phyloP scores from a whole-genome alignment of 768 basidiomycete species.

The Cyclocybe aegerita region DNA sequence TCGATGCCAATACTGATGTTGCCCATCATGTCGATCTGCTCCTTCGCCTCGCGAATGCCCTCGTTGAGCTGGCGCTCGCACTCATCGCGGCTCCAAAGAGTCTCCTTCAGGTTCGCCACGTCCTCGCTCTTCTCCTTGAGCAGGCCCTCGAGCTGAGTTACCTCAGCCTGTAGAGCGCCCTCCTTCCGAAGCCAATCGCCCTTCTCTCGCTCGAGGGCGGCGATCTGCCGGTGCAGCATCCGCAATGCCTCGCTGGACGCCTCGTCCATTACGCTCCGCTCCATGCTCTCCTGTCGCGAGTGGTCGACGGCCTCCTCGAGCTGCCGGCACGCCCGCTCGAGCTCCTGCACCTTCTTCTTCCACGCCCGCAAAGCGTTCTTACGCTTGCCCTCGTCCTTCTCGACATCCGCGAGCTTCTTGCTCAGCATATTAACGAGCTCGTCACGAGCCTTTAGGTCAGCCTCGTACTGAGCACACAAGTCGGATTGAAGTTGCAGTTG shows the following conservation, averaged over 20 bases:
- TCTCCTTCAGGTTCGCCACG: slow-evolving; percentile 43
- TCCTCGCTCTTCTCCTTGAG: slow-evolving; percentile 46
- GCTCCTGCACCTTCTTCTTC: slow-evolving; percentile 76
- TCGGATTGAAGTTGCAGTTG: slow-evolving; percentile 76
- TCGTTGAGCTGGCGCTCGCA: slow-evolving; percentile 51
- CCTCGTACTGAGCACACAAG: slow-evolving; percentile 72
- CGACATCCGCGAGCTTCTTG: slow-evolving; percentile 49
- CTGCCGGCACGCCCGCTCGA: slow-evolving; percentile 64
- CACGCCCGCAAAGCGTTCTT: slow-evolving; percentile 53
- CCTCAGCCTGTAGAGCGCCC: slow-evolving; percentile 40
- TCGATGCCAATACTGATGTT: slow-evolving; percentile 43
- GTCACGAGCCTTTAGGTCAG: slow-evolving; percentile 72
- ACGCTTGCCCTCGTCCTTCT: slow-evolving; percentile 66
- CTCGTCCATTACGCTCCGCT: slow-evolving; percentile 81
- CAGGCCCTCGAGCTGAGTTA: slow-evolving; percentile 47
- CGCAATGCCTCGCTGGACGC: slow-evolving; percentile 78
- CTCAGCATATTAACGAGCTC: slow-evolving; percentile 65
- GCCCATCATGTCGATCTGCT: slow-evolving; percentile 61
- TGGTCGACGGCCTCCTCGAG: slow-evolving; percentile 88
- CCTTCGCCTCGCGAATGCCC: slow-evolving; percentile 53
- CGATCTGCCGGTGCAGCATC: slow-evolving; percentile 78
- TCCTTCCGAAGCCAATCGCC: slow-evolving; percentile 44
- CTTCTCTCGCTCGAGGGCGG: slow-evolving; percentile 70
- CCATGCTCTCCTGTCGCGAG: slow-evolving; percentile 78
- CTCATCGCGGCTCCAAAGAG: slow-evolving; percentile 48